Percentiles rank a stretch among this genome's conserved stretches.
phyloP scores from a whole-genome alignment of 345 rosid genomes.

The Dovyalis caffra region DNA sequence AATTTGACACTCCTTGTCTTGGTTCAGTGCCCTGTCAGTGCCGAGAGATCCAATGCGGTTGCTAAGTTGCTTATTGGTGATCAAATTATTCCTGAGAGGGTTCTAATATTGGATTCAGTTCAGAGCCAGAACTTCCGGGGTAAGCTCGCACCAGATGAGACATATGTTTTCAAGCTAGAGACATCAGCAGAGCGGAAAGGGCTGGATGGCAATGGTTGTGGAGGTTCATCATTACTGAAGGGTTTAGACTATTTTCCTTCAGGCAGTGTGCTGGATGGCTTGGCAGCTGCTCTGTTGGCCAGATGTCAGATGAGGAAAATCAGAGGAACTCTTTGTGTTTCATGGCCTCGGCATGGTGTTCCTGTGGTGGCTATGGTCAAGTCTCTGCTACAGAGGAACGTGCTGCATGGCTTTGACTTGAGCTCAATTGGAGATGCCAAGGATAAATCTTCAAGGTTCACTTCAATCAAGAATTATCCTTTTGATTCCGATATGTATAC shows the following conservation, averaged over 20 bases:
- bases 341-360: constrained; percentile 77
- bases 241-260: constrained; percentile 81
- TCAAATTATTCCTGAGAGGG: constrained; percentile 63
- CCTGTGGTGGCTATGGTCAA: constrained; percentile 47
- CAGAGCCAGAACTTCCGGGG: constrained; percentile 83
- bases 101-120: constrained; percentile 67
- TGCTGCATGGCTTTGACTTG: constrained; percentile 46
- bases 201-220: constrained; percentile 13
- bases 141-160: constrained; percentile 71
- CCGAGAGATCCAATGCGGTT: constrained; percentile 65
- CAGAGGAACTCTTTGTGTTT: constrained; percentile 64
- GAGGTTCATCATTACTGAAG: constrained; percentile 36
- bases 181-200: constrained; percentile 58
- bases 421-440: constrained; percentile 20
- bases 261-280: constrained; percentile 82
- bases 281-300: constrained; percentile 76
- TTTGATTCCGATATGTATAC: constrained; percentile 63
- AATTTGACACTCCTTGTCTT: constrained; percentile 46
- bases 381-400: constrained; percentile 47
- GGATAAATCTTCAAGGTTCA: constrained; percentile 27
- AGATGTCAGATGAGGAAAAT: constrained; percentile 70
- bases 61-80: constrained; percentile 70
- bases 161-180: constrained; percentile 75
- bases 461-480: constrained; percentile 41
- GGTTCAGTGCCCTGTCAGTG: constrained; percentile 60